Percentiles rank a stretch among this genome's conserved stretches.
phyloP scores from a whole-genome alignment of 2,329 filamentous ascomycete species.

The Dactylellina haptotyla region DNA sequence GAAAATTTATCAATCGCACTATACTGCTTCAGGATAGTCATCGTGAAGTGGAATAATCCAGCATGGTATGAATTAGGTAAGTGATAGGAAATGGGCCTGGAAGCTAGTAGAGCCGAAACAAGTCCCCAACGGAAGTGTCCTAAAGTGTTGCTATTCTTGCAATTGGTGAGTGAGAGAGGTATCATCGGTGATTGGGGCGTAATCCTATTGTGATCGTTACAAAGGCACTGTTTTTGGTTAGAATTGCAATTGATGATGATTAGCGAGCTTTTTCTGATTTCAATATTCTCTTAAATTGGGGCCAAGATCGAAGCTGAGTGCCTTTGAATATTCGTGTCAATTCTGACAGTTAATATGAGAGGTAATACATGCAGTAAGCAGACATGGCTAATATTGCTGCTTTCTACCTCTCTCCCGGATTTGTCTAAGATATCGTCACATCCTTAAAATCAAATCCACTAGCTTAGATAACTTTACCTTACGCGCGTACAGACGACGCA shows the following conservation, averaged over 20 bases:
- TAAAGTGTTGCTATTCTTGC: constrained; percentile 17
- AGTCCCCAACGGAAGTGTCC: not conserved
- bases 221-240: not conserved
- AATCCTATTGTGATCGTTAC: not conserved
- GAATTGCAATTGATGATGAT: not conserved
- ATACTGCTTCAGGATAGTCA: constrained; percentile 9
- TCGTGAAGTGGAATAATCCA: not conserved
- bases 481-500: constrained; percentile 40
- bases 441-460: constrained; percentile 8
- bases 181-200: not conserved
- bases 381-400: not conserved
- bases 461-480: constrained; percentile 21
- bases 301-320: not conserved
- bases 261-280: not conserved
- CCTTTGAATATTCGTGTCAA: not conserved
- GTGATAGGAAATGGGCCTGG: not conserved
- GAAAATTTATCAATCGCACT: constrained; percentile 1
- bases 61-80: constrained; percentile 35
- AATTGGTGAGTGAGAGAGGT: not conserved
- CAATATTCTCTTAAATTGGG: not conserved
- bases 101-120: constrained; percentile 1
- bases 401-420: constrained; percentile 24
- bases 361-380: constrained; percentile 38
- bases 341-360: not conserved
- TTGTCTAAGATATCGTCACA: constrained; percentile 31